Percentiles rank a stretch among this genome's conserved stretches.
Evolutionary conservation across 345 rosid species (phyloP).

Genomic region (Eucalyptus shirleyi): DNA sequence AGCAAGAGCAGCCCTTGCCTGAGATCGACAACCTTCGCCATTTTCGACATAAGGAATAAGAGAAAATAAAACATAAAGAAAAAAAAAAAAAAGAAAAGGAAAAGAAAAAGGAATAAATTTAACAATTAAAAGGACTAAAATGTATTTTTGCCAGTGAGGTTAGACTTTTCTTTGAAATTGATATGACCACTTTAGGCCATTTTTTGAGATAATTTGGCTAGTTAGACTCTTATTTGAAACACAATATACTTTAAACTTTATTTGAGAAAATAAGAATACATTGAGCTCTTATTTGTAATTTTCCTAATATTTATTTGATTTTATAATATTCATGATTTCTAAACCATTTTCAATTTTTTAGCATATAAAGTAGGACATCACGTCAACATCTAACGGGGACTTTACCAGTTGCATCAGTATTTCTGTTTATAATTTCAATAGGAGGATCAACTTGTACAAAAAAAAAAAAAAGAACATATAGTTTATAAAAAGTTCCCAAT

Average conservation of each 20-base stretch:
- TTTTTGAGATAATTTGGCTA: too few relatives aligned
- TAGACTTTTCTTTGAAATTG: accelerated
- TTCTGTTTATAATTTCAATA: not conserved
- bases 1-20: accelerated
- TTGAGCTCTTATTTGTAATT: too few relatives aligned
- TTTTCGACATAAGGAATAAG: accelerated
- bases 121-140: too few relatives aligned
- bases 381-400: not conserved
- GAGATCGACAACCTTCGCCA: accelerated
- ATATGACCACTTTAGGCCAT: too few relatives aligned
- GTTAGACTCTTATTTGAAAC: accelerated
- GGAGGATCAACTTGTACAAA: not conserved
- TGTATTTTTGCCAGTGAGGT: accelerated
- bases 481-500: not conserved
- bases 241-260: accelerated
- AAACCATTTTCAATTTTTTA: not conserved
- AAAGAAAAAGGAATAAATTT: too few relatives aligned
- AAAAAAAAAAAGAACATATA: too few relatives aligned
- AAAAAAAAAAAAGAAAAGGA: too few relatives aligned
- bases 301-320: too few relatives aligned
- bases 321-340: not conserved
- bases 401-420: accelerated
- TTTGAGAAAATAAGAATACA: accelerated
- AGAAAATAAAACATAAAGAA: too few relatives aligned
- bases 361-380: not conserved